A percentile compares a stretch with the other conserved stretches of the same genome.
Conservation (phyloP, 805 yeast species). For the Cyberlindnera mycetangii region DNA sequence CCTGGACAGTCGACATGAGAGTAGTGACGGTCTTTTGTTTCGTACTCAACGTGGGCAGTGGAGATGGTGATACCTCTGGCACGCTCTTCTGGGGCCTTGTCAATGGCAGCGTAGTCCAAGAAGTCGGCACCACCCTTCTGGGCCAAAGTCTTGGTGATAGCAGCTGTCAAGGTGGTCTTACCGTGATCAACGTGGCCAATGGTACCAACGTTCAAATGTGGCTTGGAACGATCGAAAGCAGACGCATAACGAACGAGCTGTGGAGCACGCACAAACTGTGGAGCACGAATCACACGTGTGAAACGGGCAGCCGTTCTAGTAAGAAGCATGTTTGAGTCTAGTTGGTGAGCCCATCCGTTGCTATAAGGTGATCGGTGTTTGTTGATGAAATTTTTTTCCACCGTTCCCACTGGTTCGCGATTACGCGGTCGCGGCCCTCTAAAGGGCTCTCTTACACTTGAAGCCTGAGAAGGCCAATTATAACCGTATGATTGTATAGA, state of each 20-base stretch:
- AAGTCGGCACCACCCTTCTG: constrained; percentile 88
- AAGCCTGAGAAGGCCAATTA: too few relatives aligned
- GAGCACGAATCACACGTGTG: too few relatives aligned
- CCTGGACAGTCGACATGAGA: constrained; percentile 99
- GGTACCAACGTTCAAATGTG: constrained; percentile 96
- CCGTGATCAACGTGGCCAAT: constrained; percentile 99
- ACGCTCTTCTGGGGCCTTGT: constrained; percentile 98
- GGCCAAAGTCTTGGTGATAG: constrained; percentile 92
- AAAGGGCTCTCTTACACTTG: too few relatives aligned
- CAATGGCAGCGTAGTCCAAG: constrained; percentile 90
- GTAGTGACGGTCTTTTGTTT: constrained; percentile 91
- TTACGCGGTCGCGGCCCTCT: too few relatives aligned
- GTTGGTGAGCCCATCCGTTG: too few relatives aligned
- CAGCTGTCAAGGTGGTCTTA: constrained; percentile 97
- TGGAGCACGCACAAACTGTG: too few relatives aligned
- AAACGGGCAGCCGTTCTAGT: too few relatives aligned
- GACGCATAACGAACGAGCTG: constrained; percentile 44
- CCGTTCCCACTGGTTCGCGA: too few relatives aligned
- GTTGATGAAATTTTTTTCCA: too few relatives aligned
- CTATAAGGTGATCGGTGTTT: too few relatives aligned
- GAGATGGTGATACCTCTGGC: constrained; percentile 99
- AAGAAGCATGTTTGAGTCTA: too few relatives aligned
- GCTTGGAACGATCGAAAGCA: constrained; percentile 90
- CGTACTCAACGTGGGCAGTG: constrained; percentile 97
- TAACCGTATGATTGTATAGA: too few relatives aligned